Evolutionary conservation across 768 basidiomycete species (phyloP).

Genomic region (Russula sp.): DNA sequence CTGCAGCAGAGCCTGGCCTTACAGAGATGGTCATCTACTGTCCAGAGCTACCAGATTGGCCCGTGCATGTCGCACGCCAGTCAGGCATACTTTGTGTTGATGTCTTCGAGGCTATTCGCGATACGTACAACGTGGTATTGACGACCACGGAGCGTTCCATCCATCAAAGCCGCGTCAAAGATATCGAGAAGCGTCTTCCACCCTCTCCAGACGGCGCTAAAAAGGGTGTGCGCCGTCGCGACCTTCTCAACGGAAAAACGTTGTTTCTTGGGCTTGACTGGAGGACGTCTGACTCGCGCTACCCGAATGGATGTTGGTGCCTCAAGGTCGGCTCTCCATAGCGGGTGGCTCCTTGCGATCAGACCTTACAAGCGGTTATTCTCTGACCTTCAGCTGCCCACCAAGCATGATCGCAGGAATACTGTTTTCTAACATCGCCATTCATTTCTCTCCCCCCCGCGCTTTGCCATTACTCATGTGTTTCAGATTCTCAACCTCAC

Average conservation of each 20-base stretch:
- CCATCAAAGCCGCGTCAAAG: conserved; percentile 21
- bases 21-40: conserved; percentile 46
- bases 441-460: background rate
- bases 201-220: conserved; percentile 29
- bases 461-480: background rate
- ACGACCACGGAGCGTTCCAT: conserved; percentile 36
- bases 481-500: background rate
- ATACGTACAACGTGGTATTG: conserved; percentile 39
- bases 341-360: background rate
- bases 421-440: background rate
- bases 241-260: conserved; percentile 44
- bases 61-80: conserved; percentile 36
- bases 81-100: conserved; percentile 47
- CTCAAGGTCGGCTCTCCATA: conserved; percentile 17
- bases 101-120: conserved; percentile 51
- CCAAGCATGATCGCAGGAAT: background rate
- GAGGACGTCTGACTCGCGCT: conserved; percentile 11
- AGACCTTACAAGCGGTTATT: background rate
- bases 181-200: conserved; percentile 34
- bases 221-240: conserved; percentile 49
- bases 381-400: background rate
- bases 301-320: conserved; percentile 20
- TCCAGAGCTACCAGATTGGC: conserved; percentile 33
- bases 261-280: conserved; percentile 44
- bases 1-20: conserved; percentile 37